A percentile compares a stretch with the other conserved stretches of the same genome.
Evolutionary conservation across 495 filamentous ascomycete genomes (phyloP).

Genomic region (Penicillium arizonense): DNA sequence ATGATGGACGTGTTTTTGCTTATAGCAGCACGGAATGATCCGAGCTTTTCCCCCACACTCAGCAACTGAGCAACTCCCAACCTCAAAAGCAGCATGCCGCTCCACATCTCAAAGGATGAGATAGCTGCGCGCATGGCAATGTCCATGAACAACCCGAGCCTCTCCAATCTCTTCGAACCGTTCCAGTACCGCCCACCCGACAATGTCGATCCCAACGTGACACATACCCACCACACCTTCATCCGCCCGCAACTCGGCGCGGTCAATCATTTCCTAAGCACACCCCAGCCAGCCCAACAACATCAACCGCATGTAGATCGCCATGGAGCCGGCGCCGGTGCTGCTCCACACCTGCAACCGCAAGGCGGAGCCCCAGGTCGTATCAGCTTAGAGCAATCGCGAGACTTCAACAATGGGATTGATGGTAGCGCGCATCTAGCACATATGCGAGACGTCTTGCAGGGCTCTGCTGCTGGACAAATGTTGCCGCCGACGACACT

Average conservation of each 20-base stretch:
- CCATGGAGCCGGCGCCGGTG: neutral
- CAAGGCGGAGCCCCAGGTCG: neutral
- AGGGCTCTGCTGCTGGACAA: constrained; percentile 7
- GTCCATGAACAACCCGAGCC: constrained; percentile 2
- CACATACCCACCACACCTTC: constrained; percentile 11
- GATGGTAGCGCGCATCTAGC: neutral
- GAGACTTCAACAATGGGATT: neutral
- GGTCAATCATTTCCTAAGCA: constrained; percentile 21
- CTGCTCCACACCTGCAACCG: neutral
- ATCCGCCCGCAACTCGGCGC: constrained; percentile 10
- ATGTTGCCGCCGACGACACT: neutral
- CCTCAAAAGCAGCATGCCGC: constrained; percentile 20
- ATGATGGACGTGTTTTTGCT: no score
- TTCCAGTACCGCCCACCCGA: constrained; percentile 12
- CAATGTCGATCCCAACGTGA: constrained; percentile 8
- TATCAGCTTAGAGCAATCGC: neutral
- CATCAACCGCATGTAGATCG: constrained; percentile 9
- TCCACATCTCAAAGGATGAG: neutral
- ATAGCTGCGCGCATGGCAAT: constrained; percentile 2
- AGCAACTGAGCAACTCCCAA: constrained; percentile 20
- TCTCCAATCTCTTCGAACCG: constrained; percentile 14
- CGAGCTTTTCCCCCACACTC: constrained; percentile 3
- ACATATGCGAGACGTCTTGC: constrained; percentile 12
- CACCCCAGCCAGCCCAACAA: constrained; percentile 22
- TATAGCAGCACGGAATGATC: neutral